Evolutionary conservation across 306 rosid species (phyloP).

Genomic region (Lithocarpus polystachyus): DNA sequence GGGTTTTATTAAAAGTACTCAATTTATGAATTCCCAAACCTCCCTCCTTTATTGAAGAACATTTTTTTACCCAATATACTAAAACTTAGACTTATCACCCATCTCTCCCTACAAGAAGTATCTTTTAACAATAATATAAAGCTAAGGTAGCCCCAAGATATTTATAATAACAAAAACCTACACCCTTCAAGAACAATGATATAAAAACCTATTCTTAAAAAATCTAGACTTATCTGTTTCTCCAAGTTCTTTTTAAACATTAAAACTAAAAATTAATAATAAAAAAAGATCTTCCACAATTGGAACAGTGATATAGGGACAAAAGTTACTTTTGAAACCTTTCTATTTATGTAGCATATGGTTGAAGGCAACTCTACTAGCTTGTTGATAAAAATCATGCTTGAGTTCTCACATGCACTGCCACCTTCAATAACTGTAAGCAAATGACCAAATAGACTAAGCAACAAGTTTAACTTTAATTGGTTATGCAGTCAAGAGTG

Average conservation of each 20-base stretch:
- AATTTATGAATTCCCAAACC: too few relatives aligned
- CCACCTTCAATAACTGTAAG: constrained; percentile 43
- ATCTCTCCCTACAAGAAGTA: too few relatives aligned
- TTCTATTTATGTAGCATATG: constrained; percentile 61
- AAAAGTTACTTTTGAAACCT: constrained; percentile 14
- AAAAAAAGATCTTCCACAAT: background rate
- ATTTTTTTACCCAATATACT: too few relatives aligned
- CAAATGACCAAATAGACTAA: background rate
- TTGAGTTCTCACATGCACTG: constrained; percentile 26
- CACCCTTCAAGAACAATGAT: too few relatives aligned
- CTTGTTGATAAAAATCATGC: constrained; percentile 40
- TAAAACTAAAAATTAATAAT: background rate
- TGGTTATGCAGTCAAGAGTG: background rate
- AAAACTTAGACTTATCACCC: too few relatives aligned
- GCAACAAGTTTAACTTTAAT: background rate
- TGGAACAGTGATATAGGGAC: constrained; percentile 1
- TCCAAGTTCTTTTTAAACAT: background rate
- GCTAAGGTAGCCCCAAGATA: too few relatives aligned
- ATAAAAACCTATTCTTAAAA: background rate
- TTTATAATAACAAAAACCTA: too few relatives aligned
- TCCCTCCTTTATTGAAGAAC: too few relatives aligned
- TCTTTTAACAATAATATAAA: too few relatives aligned
- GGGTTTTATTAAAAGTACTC: too few relatives aligned
- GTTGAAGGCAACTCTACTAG: constrained; percentile 71
- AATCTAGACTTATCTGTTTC: background rate